Base-by-base conservation (phyloP, 805 yeast genomes). In the Candida khao-thaluensis region DNA sequence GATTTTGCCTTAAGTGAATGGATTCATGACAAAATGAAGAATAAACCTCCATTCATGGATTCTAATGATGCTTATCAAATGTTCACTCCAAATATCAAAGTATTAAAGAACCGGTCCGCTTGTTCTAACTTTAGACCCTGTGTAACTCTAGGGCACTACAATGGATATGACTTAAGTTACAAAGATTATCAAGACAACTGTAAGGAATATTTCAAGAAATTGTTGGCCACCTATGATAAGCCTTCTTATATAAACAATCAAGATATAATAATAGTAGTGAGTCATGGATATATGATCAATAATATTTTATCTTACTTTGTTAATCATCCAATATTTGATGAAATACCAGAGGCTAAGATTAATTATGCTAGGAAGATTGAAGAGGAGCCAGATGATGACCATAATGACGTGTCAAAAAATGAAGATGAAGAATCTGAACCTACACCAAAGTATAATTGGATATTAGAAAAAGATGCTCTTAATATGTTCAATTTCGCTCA, bases 1-100 rank as follows among this genome's bases (percentile, higher is more conserved):
- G 74, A 69, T 46, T 69, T 69, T 58, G 74, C 73, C 9, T 49
- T 69, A 12, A 59, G 67, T 30, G 74, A 69, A 44, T 69, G 74
- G 74, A 56, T 69, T 46, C 74, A 69, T 42, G 73, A 69, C 35
- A 57, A 59, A 25, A 67, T 68, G 73, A 53, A 48, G 37, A 56
- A 64, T 35, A 61, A 66, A 44, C 72, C 73, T 8, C 73, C 72
- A 4, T 66, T 64, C 43, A 42, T 49, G 26, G 74, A 69, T 51
- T 62, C 70, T 37, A 64, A 65, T 38, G 72, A 69, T 48, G 74
- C 72, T 3, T 69, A 69, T 49, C 63, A 66, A 41, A 64, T 69
- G 71, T 69, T 66, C 41, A 68, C 71, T 5, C 72, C 73, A 27
- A 69, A 69, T 48, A 47, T 69, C 38, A 66, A 62, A 48, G 38